Evolutionary conservation across 176 grass and related monocot genomes (phyloP).

Genomic region (Cenchrus fungigraminus): DNA sequence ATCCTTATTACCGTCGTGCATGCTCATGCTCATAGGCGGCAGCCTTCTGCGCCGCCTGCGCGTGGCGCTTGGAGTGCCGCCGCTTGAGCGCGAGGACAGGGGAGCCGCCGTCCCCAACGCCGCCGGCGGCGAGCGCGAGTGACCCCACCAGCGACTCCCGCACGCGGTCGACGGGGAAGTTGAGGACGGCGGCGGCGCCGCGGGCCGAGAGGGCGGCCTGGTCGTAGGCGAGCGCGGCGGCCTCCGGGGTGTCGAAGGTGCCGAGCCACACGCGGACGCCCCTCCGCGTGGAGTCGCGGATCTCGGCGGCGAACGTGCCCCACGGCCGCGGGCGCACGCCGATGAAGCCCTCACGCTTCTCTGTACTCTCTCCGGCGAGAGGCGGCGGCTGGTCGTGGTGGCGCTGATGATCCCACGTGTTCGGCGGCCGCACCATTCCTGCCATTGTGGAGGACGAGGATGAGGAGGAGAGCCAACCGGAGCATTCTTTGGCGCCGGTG

Average conservation of each 20-base stretch:
- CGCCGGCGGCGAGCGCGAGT: not conserved
- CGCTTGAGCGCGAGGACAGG: not conserved
- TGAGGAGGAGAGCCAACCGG: no score
- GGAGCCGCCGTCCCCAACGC: not conserved
- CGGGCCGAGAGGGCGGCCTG: conserved; percentile 40
- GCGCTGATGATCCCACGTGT: no score
- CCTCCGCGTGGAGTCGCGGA: conserved; percentile 52
- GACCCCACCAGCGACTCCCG: not conserved
- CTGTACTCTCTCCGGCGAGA: no score
- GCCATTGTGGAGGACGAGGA: no score
- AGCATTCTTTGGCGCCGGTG: no score
- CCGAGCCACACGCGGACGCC: conserved; percentile 76
- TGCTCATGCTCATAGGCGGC: not conserved
- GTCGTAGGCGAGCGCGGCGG: not conserved
- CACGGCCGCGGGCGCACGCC: conserved; percentile 38
- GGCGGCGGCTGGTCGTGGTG: no score
- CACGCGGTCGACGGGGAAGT: not conserved
- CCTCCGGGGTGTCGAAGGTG: conserved; percentile 73
- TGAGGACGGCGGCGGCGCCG: not conserved
- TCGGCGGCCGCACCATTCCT: no score
- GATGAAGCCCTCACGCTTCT: no score
- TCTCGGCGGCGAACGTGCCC: conserved; percentile 69
- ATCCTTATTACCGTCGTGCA: not conserved
- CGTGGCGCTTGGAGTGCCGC: not conserved
- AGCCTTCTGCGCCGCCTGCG: not conserved